Conservation (phyloP, 768 basidiomycete species). For the Cyclocybe cylindracea region DNA sequence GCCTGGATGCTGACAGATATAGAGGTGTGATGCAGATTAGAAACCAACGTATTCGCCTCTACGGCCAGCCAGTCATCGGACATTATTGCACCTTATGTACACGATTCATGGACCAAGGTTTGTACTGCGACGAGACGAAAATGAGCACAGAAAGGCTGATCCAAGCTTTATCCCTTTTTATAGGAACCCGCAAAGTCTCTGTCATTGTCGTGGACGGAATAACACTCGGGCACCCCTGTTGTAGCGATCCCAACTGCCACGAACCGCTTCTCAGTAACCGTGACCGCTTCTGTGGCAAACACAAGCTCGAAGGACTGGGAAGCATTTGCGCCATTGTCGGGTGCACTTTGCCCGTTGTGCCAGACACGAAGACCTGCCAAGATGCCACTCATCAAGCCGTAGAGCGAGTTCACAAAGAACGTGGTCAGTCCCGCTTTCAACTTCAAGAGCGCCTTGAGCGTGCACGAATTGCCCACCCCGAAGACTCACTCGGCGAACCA, state of each 20-base stretch:
- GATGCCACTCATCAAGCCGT: conserved; percentile 20
- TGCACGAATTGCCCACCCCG: conserved; percentile 9
- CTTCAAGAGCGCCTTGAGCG: conserved; percentile 23
- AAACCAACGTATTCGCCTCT: conserved; percentile 3
- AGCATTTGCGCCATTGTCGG: too few relatives aligned
- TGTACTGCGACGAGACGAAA: too few relatives aligned
- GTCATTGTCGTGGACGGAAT: conserved; percentile 12
- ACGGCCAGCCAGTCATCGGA: not conserved
- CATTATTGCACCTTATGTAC: conserved; percentile 3
- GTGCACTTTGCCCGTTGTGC: too few relatives aligned
- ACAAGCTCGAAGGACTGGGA: too few relatives aligned
- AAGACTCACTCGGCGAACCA: not conserved
- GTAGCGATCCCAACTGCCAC: conserved; percentile 11
- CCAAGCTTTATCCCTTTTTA: not conserved
- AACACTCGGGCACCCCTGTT: conserved; percentile 16
- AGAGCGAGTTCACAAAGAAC: conserved; percentile 16
- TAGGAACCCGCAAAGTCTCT: conserved; percentile 1
- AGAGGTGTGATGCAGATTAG: not conserved
- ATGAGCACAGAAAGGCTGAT: too few relatives aligned
- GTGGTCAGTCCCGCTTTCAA: conserved; percentile 23
- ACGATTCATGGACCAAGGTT: not conserved
- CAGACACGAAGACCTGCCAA: conserved; percentile 17
- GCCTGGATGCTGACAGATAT: not conserved
- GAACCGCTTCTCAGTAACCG: conserved; percentile 4
- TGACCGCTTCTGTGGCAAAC: too few relatives aligned